These are phyloP conservation scores for Diplodia sapinea DNA, from an alignment of 2,329 filamentous ascomycete genomes.

Conservation along the genomic window DNA sequence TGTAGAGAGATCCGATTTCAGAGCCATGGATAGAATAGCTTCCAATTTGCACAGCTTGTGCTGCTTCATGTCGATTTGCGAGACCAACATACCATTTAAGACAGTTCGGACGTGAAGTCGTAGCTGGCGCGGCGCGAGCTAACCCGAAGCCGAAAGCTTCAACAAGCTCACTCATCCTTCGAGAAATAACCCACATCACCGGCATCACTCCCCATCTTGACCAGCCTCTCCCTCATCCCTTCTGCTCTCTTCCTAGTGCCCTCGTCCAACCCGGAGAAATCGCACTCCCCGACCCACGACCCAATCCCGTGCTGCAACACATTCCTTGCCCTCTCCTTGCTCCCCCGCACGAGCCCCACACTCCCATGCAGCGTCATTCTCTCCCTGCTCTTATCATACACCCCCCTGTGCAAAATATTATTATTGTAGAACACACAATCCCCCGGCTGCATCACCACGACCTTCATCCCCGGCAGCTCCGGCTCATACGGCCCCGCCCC, in stretches of 20 bases:
- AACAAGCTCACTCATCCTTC: slow-evolving; percentile 41
- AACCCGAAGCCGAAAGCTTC: neutral
- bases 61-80: neutral
- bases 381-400: slow-evolving; percentile 65
- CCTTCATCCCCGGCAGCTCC: slow-evolving; percentile 66
- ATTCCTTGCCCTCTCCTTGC: slow-evolving; percentile 67
- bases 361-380: slow-evolving; percentile 75
- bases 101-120: neutral
- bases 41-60: neutral
- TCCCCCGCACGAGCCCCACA: slow-evolving; percentile 66
- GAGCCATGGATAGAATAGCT: neutral
- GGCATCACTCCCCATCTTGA: slow-evolving; percentile 66
- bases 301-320: slow-evolving; percentile 77
- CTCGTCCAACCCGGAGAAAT: slow-evolving; percentile 58
- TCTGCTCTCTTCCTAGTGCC: slow-evolving; percentile 57
- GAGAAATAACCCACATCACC: slow-evolving; percentile 65
- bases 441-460: slow-evolving; percentile 71
- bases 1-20: neutral
- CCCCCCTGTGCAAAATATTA: slow-evolving; percentile 80
- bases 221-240: slow-evolving; percentile 63
- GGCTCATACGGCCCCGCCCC: slow-evolving; percentile 68
- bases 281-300: slow-evolving; percentile 65
- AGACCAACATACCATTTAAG: neutral
- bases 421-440: slow-evolving; percentile 90
- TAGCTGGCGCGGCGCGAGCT: neutral